A percentile compares a stretch with the other conserved stretches of the same genome.
Evolutionary conservation across 768 basidiomycete genomes (phyloP).

Genomic region (Suillus occidentalis): DNA sequence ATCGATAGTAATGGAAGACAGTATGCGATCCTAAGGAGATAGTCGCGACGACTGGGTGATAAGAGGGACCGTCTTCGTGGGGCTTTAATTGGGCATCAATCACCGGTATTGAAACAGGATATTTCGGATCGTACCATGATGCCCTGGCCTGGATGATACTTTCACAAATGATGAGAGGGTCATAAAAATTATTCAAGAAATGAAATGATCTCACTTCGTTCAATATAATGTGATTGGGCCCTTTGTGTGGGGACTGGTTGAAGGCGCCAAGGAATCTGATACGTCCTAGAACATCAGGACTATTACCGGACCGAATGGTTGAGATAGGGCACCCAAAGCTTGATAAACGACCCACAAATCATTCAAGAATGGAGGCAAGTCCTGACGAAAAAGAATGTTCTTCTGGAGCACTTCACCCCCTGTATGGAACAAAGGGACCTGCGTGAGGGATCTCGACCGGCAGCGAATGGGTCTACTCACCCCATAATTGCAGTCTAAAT

Average conservation of each 20-base stretch:
- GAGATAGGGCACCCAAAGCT: slow-evolving; percentile 7
- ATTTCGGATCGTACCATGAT: slow-evolving; percentile 67
- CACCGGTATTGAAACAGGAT: slow-evolving; percentile 8
- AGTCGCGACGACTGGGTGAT: slow-evolving; percentile 88
- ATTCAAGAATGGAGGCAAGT: slow-evolving; percentile 69
- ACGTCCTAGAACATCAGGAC: slow-evolving; percentile 75
- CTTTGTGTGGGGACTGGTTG: slow-evolving; percentile 56
- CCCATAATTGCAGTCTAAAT: slow-evolving; percentile 72
- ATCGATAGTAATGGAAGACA: slow-evolving; percentile 80
- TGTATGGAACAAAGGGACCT: slow-evolving; percentile 26
- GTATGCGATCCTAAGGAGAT: slow-evolving; percentile 84
- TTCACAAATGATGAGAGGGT: slow-evolving; percentile 15
- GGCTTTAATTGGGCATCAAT: slow-evolving; percentile 49
- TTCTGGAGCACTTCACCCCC: slow-evolving; percentile 76
- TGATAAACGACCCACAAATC: slow-evolving; percentile 51
- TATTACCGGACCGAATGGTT: slow-evolving; percentile 31
- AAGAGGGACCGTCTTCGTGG: slow-evolving; percentile 90
- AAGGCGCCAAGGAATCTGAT: slow-evolving; percentile 68
- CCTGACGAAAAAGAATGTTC: slow-evolving; percentile 64
- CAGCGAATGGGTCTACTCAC: slow-evolving; percentile 35
- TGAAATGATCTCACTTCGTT: slow-evolving; percentile 60
- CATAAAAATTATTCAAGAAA: slow-evolving; percentile 9
- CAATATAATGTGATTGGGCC: slow-evolving; percentile 87
- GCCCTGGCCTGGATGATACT: slow-evolving; percentile 89
- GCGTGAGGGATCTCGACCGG: slow-evolving; percentile 9